phyloP scores from a whole-genome alignment of 2,329 filamentous ascomycete species.

The Xylogone sp. region DNA sequence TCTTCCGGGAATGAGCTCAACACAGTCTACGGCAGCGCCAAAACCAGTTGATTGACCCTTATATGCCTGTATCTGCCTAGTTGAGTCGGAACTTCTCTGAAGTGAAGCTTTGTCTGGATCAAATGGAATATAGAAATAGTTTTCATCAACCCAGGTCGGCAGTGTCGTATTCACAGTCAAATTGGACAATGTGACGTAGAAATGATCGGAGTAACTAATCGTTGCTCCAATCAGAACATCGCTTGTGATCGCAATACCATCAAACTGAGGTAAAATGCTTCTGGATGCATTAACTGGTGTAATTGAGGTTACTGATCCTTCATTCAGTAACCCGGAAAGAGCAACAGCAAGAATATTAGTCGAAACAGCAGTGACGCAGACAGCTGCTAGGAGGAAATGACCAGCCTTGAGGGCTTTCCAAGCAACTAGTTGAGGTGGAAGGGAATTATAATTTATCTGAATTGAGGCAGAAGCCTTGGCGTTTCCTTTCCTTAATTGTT shows the following conservation, averaged over 20 bases:
- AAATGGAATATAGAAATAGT: slow-evolving; percentile 46
- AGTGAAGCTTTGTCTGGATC: slow-evolving; percentile 3
- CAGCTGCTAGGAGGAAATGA: slow-evolving; percentile 41
- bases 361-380: slow-evolving; percentile 45
- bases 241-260: slow-evolving; percentile 2
- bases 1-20: slow-evolving; percentile 12
- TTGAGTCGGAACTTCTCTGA: background rate
- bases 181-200: slow-evolving; percentile 43
- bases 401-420: slow-evolving; percentile 39
- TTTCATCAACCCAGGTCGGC: slow-evolving; percentile 44
- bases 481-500: slow-evolving; percentile 41
- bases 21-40: slow-evolving; percentile 31
- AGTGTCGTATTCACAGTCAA: slow-evolving; percentile 37
- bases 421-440: slow-evolving; percentile 50
- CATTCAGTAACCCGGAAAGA: slow-evolving; percentile 46
- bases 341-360: slow-evolving; percentile 51
- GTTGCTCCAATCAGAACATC: slow-evolving; percentile 2
- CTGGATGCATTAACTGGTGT: slow-evolving; percentile 7
- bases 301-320: slow-evolving; percentile 14
- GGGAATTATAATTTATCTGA: slow-evolving; percentile 44
- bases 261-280: slow-evolving; percentile 7
- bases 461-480: slow-evolving; percentile 34
- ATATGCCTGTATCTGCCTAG: slow-evolving; percentile 8
- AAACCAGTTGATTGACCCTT: slow-evolving; percentile 29
- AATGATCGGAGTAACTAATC: slow-evolving; percentile 32